Percentiles rank a stretch among this genome's conserved stretches.
Evolutionary conservation across 345 rosid species (phyloP).

Genomic region (Bruguiera sexangula): DNA sequence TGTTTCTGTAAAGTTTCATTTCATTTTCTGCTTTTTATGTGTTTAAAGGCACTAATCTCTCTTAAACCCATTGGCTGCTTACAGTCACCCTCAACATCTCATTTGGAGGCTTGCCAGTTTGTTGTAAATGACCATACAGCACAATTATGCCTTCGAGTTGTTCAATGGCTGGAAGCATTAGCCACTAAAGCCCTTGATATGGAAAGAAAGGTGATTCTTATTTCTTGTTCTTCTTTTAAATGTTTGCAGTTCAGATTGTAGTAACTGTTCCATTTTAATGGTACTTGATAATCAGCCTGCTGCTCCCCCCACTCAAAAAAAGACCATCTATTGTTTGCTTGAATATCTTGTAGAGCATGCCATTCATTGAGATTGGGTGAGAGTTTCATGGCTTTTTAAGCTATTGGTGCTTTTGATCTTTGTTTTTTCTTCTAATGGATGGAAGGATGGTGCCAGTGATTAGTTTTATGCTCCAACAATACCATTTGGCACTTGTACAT

Average conservation of each 20-base stretch:
- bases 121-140: slow-evolving; percentile 83
- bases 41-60: slow-evolving; percentile 11
- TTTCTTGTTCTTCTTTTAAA: slow-evolving; percentile 11
- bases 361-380: no score
- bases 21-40: background rate
- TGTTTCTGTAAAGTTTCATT: background rate
- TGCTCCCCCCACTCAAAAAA: no score
- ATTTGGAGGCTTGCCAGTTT: slow-evolving; percentile 91
- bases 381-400: no score
- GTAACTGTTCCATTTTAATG: no score
- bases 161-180: slow-evolving; percentile 92
- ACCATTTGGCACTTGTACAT: no score
- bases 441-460: no score
- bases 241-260: slow-evolving; percentile 1
- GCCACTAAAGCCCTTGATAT: slow-evolving; percentile 94
- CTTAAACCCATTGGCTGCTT: slow-evolving; percentile 15
- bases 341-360: background rate
- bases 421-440: background rate
- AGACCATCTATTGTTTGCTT: background rate
- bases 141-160: slow-evolving; percentile 87
- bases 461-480: no score
- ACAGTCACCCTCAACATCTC: slow-evolving; percentile 88
- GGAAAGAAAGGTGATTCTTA: slow-evolving; percentile 72
- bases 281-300: no score
- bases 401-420: background rate